These are phyloP conservation scores for Amanita muscaria DNA, from an alignment of 768 basidiomycete species.

Conservation along the genomic window DNA sequence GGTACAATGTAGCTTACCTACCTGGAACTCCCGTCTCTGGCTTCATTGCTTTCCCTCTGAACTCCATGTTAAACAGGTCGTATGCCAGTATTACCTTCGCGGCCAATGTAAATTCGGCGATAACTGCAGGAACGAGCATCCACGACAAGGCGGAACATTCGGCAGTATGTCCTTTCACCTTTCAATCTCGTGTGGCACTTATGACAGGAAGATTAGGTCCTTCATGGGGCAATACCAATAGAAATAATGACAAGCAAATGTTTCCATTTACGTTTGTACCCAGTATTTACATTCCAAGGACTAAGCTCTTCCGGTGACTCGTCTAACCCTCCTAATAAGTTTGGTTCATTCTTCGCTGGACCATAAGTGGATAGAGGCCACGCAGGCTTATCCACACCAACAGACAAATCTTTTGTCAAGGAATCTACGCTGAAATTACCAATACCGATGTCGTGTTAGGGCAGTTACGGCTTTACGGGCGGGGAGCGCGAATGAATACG, in stretches of 20 bases:
- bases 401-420: too few relatives aligned
- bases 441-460: constrained; percentile 62
- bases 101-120: constrained; percentile 62
- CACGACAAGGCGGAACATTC: constrained; percentile 22
- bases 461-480: constrained; percentile 47
- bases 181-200: constrained; percentile 3
- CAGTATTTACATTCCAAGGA: constrained; percentile 3
- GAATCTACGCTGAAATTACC: too few relatives aligned
- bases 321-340: constrained; percentile 69
- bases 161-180: constrained; percentile 11
- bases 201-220: constrained; percentile 23
- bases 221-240: constrained; percentile 34
- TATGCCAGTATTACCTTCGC: constrained; percentile 55
- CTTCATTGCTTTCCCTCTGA: neutral
- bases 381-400: too few relatives aligned
- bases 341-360: constrained; percentile 54
- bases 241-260: too few relatives aligned
- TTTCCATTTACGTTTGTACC: constrained; percentile 36
- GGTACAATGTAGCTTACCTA: too few relatives aligned
- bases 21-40: too few relatives aligned
- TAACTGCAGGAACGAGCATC: constrained; percentile 61
- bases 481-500: constrained; percentile 59
- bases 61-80: constrained; percentile 26
- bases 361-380: constrained; percentile 74
- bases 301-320: constrained; percentile 28